These are phyloP conservation scores for Fragaria nilgerrensis DNA, from an alignment of 306 rosid genomes.

Conservation along the genomic window DNA sequence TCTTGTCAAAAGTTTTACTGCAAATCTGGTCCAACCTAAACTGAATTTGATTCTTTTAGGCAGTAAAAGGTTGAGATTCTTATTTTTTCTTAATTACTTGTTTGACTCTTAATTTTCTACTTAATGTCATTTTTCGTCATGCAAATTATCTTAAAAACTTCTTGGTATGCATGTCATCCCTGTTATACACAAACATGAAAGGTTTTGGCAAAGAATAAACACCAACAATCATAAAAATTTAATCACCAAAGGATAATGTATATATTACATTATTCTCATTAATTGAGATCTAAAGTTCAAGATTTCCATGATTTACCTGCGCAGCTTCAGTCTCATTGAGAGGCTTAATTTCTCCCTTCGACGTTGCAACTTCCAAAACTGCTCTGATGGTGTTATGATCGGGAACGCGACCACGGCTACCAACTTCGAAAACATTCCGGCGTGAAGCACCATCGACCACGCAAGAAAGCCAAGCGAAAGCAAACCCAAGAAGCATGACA, in stretches of 20 bases:
- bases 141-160: not conserved
- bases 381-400: slow-evolving; percentile 3
- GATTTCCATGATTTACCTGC: not conserved
- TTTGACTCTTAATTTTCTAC: no score
- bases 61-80: not conserved
- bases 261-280: not conserved
- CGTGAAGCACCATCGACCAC: slow-evolving; percentile 11
- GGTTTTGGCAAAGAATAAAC: not conserved
- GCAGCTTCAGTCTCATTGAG: slow-evolving; percentile 14
- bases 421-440: not conserved
- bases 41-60: not conserved
- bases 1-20: not conserved
- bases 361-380: not conserved
- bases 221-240: not conserved
- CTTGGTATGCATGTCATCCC: not conserved
- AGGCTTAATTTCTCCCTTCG: not conserved
- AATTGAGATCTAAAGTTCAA: not conserved
- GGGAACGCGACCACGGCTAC: not conserved
- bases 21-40: not conserved
- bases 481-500: slow-evolving; percentile 11
- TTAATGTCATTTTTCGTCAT: not conserved
- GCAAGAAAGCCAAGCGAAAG: slow-evolving; percentile 8
- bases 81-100: no score
- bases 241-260: not conserved
- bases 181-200: not conserved